phyloP scores from a whole-genome alignment of 352 stramenopile species.

The Vaucheria bursata region DNA sequence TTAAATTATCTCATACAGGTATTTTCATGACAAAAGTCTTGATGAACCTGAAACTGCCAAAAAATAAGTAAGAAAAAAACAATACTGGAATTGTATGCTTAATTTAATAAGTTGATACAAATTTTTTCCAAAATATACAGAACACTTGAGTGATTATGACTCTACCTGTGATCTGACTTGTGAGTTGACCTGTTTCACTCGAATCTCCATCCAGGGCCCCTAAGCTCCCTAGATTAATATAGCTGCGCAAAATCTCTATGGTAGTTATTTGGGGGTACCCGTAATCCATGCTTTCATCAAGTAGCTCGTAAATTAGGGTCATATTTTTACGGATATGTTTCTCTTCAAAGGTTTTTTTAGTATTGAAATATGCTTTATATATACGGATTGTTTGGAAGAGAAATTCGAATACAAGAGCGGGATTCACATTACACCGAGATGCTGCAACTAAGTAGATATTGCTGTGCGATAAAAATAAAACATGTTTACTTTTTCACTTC shows the following conservation, averaged over 20 bases:
- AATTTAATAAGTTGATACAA: too few relatives aligned
- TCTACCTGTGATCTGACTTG: slow-evolving; percentile 77
- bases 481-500: too few relatives aligned
- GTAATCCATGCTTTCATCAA: slow-evolving; percentile 99
- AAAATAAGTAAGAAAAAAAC: neutral
- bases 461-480: slow-evolving; percentile 47
- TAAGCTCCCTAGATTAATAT: slow-evolving; percentile 88
- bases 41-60: too few relatives aligned
- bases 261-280: slow-evolving; percentile 96
- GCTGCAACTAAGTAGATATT: slow-evolving; percentile 96
- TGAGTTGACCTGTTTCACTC: slow-evolving; percentile 75
- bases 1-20: too few relatives aligned
- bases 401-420: slow-evolving; percentile 83
- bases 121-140: too few relatives aligned
- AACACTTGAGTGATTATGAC: too few relatives aligned
- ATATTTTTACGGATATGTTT: slow-evolving; percentile 95
- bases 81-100: neutral
- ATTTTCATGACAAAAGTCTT: too few relatives aligned
- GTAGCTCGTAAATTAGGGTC: slow-evolving; percentile 95
- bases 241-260: slow-evolving; percentile 92
- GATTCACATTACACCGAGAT: slow-evolving; percentile 92
- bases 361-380: slow-evolving; percentile 86
- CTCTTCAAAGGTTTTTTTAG: slow-evolving; percentile 85
- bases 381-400: slow-evolving; percentile 90
- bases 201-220: slow-evolving; percentile 56